Evolutionary conservation across 306 rosid genomes (phyloP), one percentile per base, ranked within the genome.

Genomic region (Rubus idaeus): DNA sequence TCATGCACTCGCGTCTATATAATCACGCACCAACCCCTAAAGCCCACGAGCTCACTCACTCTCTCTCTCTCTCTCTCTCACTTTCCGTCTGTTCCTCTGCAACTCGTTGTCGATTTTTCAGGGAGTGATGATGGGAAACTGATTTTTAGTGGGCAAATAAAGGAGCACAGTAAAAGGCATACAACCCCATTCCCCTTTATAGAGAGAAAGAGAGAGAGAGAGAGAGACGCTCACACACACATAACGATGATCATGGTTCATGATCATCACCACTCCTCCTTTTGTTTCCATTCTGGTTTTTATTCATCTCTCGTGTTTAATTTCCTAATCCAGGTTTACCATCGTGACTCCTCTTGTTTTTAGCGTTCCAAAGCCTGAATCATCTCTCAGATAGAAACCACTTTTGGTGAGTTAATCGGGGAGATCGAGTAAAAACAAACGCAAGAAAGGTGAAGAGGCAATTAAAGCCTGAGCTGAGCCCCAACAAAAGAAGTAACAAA

Each of bases 401-500:
- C 10, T 68, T 76, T 73, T 9, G 77, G 80, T 81, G 83, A 79
- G 13, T 10, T 45, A 61, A 9, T 44, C 2, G 52, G 68, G 51
- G 50, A 53, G 66, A 23, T 23, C 26, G 26, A 53, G 13, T 30
- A 55, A 16, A 61, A 78, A 51, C 53, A 5, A 79, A 68, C 63
- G 41, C 62, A 40, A 26, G 68, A 12, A 56, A 69, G 64, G 18
- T 23, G 18, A 11, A 70, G 10, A 37, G 45, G 46, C 16, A 81
- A 71, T 73, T 76, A 75, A 68, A 86, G 81, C 84, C 35, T 55
- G 23, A 30, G 35, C 35, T 30, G 35, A 30, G 35, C 35, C 52
- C 35, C 75, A 83, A 83, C 76, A 85, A 86, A 83, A 83, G 76
- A 83, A 85, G 85, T 79, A 86, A 85, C 86, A 83, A 86, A 84